These are phyloP conservation scores for Fomitiporia mediterranea DNA, from an alignment of 1,284 basidiomycete species.

Conservation along the genomic window DNA sequence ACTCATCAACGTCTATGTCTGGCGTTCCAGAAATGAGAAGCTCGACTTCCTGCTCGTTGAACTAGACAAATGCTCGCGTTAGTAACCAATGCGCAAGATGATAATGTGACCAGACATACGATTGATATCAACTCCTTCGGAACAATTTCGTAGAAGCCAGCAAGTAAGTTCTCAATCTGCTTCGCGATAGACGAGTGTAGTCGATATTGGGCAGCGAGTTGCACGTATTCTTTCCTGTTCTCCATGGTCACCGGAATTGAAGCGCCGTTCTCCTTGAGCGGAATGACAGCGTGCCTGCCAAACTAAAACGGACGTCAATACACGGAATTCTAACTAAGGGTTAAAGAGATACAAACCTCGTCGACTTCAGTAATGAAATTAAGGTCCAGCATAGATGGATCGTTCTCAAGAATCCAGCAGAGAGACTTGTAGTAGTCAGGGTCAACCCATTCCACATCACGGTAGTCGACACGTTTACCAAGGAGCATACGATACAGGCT, in stretches of 20 bases:
- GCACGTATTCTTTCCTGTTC: slow-evolving; percentile 96
- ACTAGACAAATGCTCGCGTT: slow-evolving; percentile 50
- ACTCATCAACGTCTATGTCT: slow-evolving; percentile 98
- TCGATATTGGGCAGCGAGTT: slow-evolving; percentile 86
- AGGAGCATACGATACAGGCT: slow-evolving; percentile 93
- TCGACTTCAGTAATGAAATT: slow-evolving; percentile 91
- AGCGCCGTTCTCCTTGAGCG: slow-evolving; percentile 82
- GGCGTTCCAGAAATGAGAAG: slow-evolving; percentile 96
- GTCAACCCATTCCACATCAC: slow-evolving; percentile 94
- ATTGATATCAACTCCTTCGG: slow-evolving; percentile 81
- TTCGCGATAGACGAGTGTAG: slow-evolving; percentile 93
- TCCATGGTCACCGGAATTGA: slow-evolving; percentile 86
- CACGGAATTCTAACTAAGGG: slow-evolving; percentile 1
- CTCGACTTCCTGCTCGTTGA: slow-evolving; percentile 97
- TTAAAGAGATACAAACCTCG: slow-evolving; percentile 53
- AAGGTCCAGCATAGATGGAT: slow-evolving; percentile 79
- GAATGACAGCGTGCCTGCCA: slow-evolving; percentile 81
- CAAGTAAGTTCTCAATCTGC: slow-evolving; percentile 89
- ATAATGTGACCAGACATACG: slow-evolving; percentile 39
- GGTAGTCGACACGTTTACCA: slow-evolving; percentile 87
- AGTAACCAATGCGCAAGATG: too few species aligned
- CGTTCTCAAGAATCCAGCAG: slow-evolving; percentile 89
- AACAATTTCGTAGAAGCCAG: slow-evolving; percentile 95
- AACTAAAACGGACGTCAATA: slow-evolving; percentile 48
- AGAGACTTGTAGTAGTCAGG: slow-evolving; percentile 95